Evolutionary conservation across 2,329 filamentous ascomycete genomes (phyloP), one percentile per base, ranked within the genome.

Genomic region (Monilinia polystroma): DNA sequence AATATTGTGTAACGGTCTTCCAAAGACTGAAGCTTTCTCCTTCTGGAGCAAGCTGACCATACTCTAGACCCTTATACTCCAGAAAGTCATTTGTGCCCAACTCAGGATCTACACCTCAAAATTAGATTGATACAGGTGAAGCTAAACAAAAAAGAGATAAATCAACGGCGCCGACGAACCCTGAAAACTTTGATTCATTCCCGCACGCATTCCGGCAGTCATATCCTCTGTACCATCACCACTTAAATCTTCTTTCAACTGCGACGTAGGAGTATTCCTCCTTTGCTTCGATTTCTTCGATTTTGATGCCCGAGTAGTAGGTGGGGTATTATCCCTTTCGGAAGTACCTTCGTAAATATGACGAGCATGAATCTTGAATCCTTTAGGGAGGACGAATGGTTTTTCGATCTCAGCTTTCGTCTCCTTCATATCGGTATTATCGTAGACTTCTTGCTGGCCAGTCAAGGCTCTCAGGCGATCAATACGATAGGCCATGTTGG

Each of bases 1-100:
- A 85, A 72, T 89, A 92, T 26, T 80, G 81, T 35, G 79, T 76
- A 32, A 91, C 77, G 0, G 85, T 78, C 32, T 79, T 78, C 80
- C 83, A 86, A 0, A 84, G 79, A 51, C 80, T 81, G 70, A 88
- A 84, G 0, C 65, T 59, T 20, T 78, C 74, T 0, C 67, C 69
- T 29, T 73, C 67, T 1, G 66, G 35, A 20, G 75, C 73, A 43
- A 75, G 57, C 53, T 78, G 32, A 65, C 64, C 74, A 70, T 57
- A 59, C 63, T 72, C 41, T 69, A 73, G 66, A 67, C 63, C 23
- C 75, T 69, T 69, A 16, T 62, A 64, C 35, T 66, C 62, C 16
- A 10, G 32, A 12, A 67, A 67, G 23, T 68, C 67, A 58, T 66
- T 66, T 16, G 58, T 29, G 35, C 41, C 65, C 12, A 56, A 23